Evolutionary conservation across 2,329 filamentous ascomycete species (phyloP), one percentile per base, ranked within the genome.

Genomic region (Achaetomium macrosporum): DNA sequence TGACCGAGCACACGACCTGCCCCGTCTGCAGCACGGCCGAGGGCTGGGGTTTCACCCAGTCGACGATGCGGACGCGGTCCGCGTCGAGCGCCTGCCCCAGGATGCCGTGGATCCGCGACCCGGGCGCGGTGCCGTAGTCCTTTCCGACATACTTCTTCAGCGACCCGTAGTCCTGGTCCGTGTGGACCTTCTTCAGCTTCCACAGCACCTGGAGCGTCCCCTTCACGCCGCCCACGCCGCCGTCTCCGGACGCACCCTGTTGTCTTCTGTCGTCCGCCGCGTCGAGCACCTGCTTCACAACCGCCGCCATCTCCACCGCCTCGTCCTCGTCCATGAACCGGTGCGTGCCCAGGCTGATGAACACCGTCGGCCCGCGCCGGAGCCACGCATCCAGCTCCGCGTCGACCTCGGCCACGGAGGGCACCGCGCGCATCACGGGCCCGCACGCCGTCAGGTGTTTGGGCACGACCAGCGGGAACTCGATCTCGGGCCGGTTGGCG

Each of bases 281-380:
- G 8, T 70, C 61, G 0, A 78, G 61, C 2, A 73, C 63, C 0
- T 61, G 56, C 9, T 63, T 64, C 2, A 78, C 36, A 0, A 69
- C 70, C 0, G 40, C 43, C 0, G 71, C 70, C 31, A 78, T 67
- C 31, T 73, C 69, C 8, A 63, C 44, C 0, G 71, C 72, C 43
- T 71, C 66, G 0, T 65, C 60, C 3, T 67, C 61, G 0, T 64
- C 59, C 4, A 68, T 60, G 0, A 58, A 59, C 43, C 66, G 62
- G 3, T 70, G 65, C 0, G 74, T 73, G 0, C 77, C 77, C 1
- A 79, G 61, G 54, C 75, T 77, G 33, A 79, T 66, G n/a, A 76
- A 68, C 0, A 80, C 61, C 0, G 74, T 78, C 2, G 73, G 72
- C 0, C 65, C 65, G 2, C 63, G 59, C 1, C 60, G 56, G 3